phyloP scores from a whole-genome alignment of 768 basidiomycete genomes.

The Tricholoma saponaceum region DNA sequence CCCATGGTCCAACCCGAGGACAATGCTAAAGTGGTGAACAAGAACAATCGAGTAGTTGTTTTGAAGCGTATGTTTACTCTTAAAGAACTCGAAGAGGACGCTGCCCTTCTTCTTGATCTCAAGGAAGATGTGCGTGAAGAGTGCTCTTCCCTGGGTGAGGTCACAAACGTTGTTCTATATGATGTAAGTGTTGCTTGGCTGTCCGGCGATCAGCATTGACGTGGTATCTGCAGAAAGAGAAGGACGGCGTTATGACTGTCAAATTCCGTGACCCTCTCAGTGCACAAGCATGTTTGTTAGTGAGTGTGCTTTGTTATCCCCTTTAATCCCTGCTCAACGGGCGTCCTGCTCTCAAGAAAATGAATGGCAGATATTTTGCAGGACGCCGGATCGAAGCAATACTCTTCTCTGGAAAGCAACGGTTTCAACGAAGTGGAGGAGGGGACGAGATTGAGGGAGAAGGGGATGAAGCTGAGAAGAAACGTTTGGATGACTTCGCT shows the following conservation, averaged over 20 bases:
- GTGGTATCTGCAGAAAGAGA: slow-evolving; percentile 62
- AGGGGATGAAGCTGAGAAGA: slow-evolving; percentile 74
- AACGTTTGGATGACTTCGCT: slow-evolving; percentile 84
- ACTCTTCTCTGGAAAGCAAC: slow-evolving; percentile 76
- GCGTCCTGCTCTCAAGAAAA: slow-evolving; percentile 54
- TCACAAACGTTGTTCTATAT: slow-evolving; percentile 92
- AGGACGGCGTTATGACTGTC: slow-evolving; percentile 92
- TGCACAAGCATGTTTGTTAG: slow-evolving; percentile 89
- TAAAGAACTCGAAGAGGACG: slow-evolving; percentile 80
- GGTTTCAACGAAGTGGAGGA: slow-evolving; percentile 72
- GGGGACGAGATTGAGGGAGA: slow-evolving; percentile 61
- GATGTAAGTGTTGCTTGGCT: slow-evolving; percentile 59
- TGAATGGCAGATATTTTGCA: slow-evolving; percentile 90
- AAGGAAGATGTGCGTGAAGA: slow-evolving; percentile 98
- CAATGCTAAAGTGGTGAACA: slow-evolving; percentile 37
- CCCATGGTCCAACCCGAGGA: slow-evolving; percentile 60
- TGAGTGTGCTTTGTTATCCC: slow-evolving; percentile 31
- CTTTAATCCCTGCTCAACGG: not conserved
- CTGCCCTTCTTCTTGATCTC: slow-evolving; percentile 81
- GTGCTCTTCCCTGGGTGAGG: slow-evolving; percentile 84
- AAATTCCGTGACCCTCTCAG: slow-evolving; percentile 92
- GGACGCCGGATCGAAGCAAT: slow-evolving; percentile 80
- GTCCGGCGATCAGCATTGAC: not conserved
- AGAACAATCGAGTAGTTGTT: slow-evolving; percentile 79
- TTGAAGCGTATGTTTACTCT: slow-evolving; percentile 94